These are phyloP conservation scores for Lipomyces kockii DNA, from an alignment of 805 yeast species.

Conservation along the genomic window DNA sequence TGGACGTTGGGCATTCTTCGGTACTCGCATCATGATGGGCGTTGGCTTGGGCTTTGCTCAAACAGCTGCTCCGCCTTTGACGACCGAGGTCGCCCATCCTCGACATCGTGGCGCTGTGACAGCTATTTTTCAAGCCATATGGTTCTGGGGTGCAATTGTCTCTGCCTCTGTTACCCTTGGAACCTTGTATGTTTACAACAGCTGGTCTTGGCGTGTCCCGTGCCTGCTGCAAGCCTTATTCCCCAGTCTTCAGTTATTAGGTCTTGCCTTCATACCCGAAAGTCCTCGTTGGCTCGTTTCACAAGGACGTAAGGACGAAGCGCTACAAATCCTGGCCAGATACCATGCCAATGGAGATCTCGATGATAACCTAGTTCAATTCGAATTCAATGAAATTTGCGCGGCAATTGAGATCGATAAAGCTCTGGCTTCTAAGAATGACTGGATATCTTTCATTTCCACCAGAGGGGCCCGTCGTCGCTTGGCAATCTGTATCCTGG, in stretches of 20 bases:
- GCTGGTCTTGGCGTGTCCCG: constrained; percentile 48
- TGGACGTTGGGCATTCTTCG: constrained; percentile 48
- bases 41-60: constrained; percentile 45
- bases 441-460: constrained; percentile 49
- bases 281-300: constrained; percentile 54
- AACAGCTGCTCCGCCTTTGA: constrained; percentile 12
- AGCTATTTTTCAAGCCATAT: constrained; percentile 54
- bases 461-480: constrained; percentile 52
- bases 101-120: constrained; percentile 51
- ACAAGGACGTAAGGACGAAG: constrained; percentile 52
- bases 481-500: constrained; percentile 46
- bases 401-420: constrained; percentile 51
- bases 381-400: constrained; percentile 47
- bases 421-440: constrained; percentile 41
- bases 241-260: constrained; percentile 45
- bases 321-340: constrained; percentile 49
- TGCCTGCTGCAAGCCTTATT: constrained; percentile 49
- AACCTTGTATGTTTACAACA: constrained; percentile 24
- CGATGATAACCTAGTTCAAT: constrained; percentile 32
- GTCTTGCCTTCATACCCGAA: constrained; percentile 52
- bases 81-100: constrained; percentile 56
- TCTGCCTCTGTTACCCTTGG: constrained; percentile 60
- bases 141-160: constrained; percentile 58
- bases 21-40: constrained; percentile 49
- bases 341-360: constrained; percentile 50